These are phyloP conservation scores for Rubus parviflorus DNA, from an alignment of 306 rosid species.

Conservation along the genomic window DNA sequence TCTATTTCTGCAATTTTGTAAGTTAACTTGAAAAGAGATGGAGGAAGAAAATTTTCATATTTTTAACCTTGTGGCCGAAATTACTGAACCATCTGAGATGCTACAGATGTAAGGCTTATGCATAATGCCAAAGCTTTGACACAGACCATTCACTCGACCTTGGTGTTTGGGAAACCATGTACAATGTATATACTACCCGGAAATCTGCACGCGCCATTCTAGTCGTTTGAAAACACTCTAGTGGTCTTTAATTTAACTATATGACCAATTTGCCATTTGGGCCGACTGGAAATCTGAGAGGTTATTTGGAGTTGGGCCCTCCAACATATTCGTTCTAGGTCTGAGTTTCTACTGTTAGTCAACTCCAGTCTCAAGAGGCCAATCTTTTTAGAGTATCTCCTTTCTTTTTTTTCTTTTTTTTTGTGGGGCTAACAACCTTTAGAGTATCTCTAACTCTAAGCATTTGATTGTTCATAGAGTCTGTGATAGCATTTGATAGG, in stretches of 20 bases:
- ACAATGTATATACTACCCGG: background rate
- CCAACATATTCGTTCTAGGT: background rate
- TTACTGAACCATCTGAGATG: background rate
- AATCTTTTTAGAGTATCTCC: no score
- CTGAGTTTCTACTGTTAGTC: background rate
- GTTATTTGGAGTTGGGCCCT: background rate
- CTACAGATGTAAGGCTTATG: background rate
- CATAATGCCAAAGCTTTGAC: conserved; percentile 3
- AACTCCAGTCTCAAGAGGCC: background rate
- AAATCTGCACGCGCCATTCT: background rate
- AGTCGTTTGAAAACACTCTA: background rate
- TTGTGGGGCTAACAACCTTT: no score
- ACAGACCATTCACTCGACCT: background rate
- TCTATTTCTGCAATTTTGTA: background rate
- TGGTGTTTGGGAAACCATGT: background rate
- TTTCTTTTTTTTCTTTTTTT: no score
- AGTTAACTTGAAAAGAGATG: background rate
- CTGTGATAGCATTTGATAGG: no score
- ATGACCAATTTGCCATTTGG: background rate
- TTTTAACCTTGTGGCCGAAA: no score
- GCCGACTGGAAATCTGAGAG: background rate
- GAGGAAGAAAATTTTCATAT: background rate
- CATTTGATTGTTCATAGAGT: no score
- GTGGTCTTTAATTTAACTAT: no score
- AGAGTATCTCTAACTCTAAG: no score